Evolutionary conservation across 2,329 filamentous ascomycete genomes (phyloP), one percentile per base, ranked within the genome.

Genomic region (Karstenula rhodostoma): DNA sequence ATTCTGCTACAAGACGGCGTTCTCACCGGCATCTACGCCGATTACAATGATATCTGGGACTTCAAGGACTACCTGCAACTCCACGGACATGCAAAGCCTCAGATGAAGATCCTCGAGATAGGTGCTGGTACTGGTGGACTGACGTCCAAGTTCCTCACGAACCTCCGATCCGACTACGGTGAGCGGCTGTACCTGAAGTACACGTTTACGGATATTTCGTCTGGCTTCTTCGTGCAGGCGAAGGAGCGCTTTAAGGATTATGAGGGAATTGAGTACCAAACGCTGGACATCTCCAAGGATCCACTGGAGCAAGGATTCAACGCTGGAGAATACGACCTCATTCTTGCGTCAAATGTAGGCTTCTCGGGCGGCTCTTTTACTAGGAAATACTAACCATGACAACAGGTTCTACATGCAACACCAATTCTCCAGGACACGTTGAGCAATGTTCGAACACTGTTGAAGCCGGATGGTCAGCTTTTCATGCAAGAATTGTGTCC

Each of bases 381-480:
- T n/a, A n/a, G n/a, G n/a, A n/a, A n/a, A n/a, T n/a, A n/a, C n/a
- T n/a, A n/a, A n/a, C n/a, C n/a, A n/a, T n/a, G n/a, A n/a, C n/a
- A n/a, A n/a, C n/a, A n/a, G n/a, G 22, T 81, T 4, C 33, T 70
- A 2, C 67, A 70, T 50, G 66, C 65, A 0, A 62, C 61, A 1
- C 13, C 54, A 23, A 48, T 54, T 43, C 23, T 66, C 3, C 8
- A 9, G 4, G 1, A 61, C 22, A 55, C 55, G 8, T 51, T 66
- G 9, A 22, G 3, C 10, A 60, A 67, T 23, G 29, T 64, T 3
- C 51, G 51, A 22, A 49, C 44, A 19, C 56, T 71, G 3, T 56
- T 71, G 1, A 17, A 37, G 15, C 79, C 81, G 0, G 78, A 77
- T 3, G 83, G 83, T 0, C 74, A 79, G 25, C 66, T 86, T 0